Conservation (phyloP, 805 yeast genomes). For the Sugiyamaella smithiae region DNA sequence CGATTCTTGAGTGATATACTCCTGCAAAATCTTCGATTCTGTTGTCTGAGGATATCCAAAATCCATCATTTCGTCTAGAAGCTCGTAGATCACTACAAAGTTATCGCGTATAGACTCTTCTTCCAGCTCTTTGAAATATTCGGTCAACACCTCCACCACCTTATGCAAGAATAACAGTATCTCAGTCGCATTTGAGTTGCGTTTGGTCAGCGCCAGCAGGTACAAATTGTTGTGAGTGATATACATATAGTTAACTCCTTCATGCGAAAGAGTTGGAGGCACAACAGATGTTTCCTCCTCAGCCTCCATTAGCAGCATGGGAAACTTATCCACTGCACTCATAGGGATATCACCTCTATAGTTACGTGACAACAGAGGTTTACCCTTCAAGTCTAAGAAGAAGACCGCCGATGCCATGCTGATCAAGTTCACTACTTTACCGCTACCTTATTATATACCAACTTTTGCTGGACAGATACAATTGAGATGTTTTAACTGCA, state of each 20-base stretch:
- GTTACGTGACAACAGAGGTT: constrained; percentile 64
- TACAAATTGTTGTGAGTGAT: constrained; percentile 50
- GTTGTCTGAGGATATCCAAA: constrained; percentile 84
- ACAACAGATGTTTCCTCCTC: constrained; percentile 36
- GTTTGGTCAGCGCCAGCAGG: constrained; percentile 33
- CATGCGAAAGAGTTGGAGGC: constrained; percentile 47
- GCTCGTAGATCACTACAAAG: constrained; percentile 68
- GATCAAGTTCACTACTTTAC: no score
- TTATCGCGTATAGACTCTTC: constrained; percentile 68
- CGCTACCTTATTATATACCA: background rate
- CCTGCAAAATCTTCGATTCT: constrained; percentile 71
- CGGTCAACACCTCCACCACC: constrained; percentile 43
- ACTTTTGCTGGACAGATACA: background rate
- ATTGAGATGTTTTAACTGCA: background rate
- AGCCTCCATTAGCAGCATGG: constrained; percentile 47
- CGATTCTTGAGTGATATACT: constrained; percentile 64
- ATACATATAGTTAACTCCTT: constrained; percentile 56
- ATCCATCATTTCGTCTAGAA: constrained; percentile 88
- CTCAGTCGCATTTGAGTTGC: constrained; percentile 51
- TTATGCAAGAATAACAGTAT: constrained; percentile 54
- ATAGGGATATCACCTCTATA: constrained; percentile 68
- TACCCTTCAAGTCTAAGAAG: constrained; percentile 65
- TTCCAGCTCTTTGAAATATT: constrained; percentile 49
- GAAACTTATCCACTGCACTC: constrained; percentile 58
- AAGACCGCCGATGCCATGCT: constrained; percentile 66